Evolutionary conservation across 2,329 filamentous ascomycete genomes (phyloP).

Genomic region (Penicillium occitanis): DNA sequence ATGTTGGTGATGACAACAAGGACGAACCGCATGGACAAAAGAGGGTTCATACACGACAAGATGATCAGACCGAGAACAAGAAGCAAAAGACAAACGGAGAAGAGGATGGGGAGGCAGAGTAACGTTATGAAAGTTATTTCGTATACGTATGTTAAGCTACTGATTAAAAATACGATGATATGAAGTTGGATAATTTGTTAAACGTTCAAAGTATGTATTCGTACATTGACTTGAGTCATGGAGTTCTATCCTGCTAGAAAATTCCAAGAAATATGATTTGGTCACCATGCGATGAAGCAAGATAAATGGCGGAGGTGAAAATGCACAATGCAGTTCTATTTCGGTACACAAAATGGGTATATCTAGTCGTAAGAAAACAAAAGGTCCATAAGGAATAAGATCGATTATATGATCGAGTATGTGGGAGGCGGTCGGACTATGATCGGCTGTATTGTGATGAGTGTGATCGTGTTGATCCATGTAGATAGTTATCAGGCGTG

Average conservation of each 20-base stretch:
- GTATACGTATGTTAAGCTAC: background rate
- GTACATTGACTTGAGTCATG: constrained; percentile 1
- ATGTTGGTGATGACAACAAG: background rate
- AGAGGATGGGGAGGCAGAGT: background rate
- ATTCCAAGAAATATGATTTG: background rate
- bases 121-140: too few species aligned
- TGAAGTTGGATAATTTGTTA: background rate
- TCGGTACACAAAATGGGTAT: constrained; percentile 19
- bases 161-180: background rate
- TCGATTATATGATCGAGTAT: background rate
- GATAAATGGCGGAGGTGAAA: background rate
- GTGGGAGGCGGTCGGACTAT: background rate
- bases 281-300: background rate
- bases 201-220: background rate
- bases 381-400: background rate
- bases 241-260: background rate
- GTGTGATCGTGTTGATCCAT: background rate
- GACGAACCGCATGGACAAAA: background rate
- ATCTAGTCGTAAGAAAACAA: constrained; percentile 19
- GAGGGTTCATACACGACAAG: constrained; percentile 1
- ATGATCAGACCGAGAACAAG: constrained; percentile 1
- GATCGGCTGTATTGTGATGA: background rate
- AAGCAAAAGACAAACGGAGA: constrained; percentile 4
- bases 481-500: background rate
- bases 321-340: constrained; percentile 18